phyloP scores from a whole-genome alignment of 73 alveolate genomes.

The Tetrahymena elliotti region DNA sequence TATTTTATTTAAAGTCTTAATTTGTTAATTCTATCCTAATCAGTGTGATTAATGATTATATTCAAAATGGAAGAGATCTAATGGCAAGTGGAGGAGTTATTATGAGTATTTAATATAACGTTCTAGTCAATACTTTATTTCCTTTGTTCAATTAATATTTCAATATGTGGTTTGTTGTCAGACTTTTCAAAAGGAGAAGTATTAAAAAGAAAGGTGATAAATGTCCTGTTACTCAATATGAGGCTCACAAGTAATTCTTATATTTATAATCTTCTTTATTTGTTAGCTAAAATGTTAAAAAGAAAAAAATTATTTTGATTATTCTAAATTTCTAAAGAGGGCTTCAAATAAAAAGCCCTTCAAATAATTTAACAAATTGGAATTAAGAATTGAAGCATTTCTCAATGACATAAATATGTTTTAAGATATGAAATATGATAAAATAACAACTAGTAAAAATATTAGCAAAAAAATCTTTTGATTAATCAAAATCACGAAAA shows the following conservation, averaged over 20 bases:
- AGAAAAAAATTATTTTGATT: no score
- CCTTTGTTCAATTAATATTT: background rate
- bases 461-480: no score
- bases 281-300: no score
- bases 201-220: background rate
- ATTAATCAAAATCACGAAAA: no score
- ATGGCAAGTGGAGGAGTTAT: background rate
- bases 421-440: no score
- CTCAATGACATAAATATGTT: no score
- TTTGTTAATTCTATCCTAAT: background rate
- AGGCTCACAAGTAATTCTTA: background rate
- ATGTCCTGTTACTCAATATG: background rate
- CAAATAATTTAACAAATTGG: no score
- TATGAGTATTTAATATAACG: background rate
- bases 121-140: background rate
- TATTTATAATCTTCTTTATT: no score
- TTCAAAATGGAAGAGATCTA: background rate
- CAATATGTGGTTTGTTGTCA: background rate
- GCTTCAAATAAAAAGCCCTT: no score
- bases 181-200: background rate
- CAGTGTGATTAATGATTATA: background rate
- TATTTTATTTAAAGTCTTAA: background rate
- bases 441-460: no score
- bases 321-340: no score
- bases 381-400: no score